Evolutionary conservation across 139 green algal species (phyloP), one percentile per base, ranked within the genome.

Genomic region (Chlorella sp.): DNA sequence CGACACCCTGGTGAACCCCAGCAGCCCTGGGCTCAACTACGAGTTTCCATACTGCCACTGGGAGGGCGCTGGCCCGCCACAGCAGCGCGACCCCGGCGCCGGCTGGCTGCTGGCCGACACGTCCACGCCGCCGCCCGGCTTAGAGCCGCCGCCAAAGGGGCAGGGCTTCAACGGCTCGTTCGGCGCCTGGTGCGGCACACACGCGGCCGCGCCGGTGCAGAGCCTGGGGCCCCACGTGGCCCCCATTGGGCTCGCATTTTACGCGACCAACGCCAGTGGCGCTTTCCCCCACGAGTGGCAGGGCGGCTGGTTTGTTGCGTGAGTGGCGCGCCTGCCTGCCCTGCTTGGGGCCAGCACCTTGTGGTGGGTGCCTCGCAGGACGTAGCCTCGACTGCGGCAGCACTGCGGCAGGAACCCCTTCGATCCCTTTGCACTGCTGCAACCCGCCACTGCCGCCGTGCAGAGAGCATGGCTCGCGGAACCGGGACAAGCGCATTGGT

Each of bases 221-320:
- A 48, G 82, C 25, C 68, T 90, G 50, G 85, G 85, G 0, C 82
- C 85, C 0, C 85, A 90, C 69, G 77, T 88, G 5, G 79, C 85
- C 0, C 64, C 85, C 7, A 53, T 90, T 29, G 85, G 82, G 21
- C 76, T 90, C 73, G 43, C 65, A 31, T 87, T 85, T 45, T 90
- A 85, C 72, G 27, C 46, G 0, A 21, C 33, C 7, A 1, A 17
- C 27, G 23, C 19, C 51, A 51, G 36, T 40, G 55, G 38, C 33
- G 8, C 35, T 48, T 33, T 25, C 56, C 21, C 23, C 56, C 56
- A 58, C 1, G 31, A 70, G 2, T 90, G 83, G 70, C 63, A 77
- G 19, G 67, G 76, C 51, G 68, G 60, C 29, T 46, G 82, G 35
- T 82, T 88, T 63, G 83, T 87, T 36, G 85, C 83, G n/a, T n/a